Percentiles rank a stretch among this genome's conserved stretches.
Conservation (phyloP, 768 basidiomycete genomes). For the Favolaschia claudopus region DNA sequence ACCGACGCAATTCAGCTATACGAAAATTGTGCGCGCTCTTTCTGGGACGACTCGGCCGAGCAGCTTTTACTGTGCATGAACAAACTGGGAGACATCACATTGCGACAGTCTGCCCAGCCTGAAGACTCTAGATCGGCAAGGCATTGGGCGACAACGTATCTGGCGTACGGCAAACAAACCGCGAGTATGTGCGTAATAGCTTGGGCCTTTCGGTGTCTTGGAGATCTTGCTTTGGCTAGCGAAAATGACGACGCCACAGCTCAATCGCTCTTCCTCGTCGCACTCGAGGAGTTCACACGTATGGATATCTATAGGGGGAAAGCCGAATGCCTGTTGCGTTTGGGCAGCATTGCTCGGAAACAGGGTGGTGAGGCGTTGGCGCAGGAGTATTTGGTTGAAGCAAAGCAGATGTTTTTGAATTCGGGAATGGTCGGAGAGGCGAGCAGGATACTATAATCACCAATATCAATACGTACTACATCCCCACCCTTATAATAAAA, state of each 20-base stretch:
- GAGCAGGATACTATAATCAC: too few species aligned
- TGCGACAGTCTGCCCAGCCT: background rate
- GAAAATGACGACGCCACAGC: background rate
- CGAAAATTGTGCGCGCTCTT: background rate
- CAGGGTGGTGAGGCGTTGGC: too few species aligned
- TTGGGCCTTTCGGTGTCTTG: background rate
- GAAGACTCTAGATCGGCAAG: too few species aligned
- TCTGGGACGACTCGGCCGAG: too few species aligned
- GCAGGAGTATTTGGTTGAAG: too few species aligned
- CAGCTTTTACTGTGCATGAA: background rate
- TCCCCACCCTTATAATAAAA: too few species aligned
- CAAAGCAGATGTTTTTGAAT: too few species aligned
- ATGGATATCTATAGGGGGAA: background rate
- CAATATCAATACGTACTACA: too few species aligned
- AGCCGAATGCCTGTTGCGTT: background rate
- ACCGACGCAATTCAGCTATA: background rate
- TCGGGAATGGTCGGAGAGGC: too few species aligned
- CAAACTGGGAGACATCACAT: background rate
- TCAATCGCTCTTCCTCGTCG: background rate
- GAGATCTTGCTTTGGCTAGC: background rate
- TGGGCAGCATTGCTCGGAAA: background rate
- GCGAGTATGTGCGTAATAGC: background rate
- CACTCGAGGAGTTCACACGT: background rate
- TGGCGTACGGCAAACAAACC: background rate
- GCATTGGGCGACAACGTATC: background rate